These are phyloP conservation scores for Fusarium hostae DNA, from an alignment of 2,329 filamentous ascomycete genomes.

Conservation along the genomic window DNA sequence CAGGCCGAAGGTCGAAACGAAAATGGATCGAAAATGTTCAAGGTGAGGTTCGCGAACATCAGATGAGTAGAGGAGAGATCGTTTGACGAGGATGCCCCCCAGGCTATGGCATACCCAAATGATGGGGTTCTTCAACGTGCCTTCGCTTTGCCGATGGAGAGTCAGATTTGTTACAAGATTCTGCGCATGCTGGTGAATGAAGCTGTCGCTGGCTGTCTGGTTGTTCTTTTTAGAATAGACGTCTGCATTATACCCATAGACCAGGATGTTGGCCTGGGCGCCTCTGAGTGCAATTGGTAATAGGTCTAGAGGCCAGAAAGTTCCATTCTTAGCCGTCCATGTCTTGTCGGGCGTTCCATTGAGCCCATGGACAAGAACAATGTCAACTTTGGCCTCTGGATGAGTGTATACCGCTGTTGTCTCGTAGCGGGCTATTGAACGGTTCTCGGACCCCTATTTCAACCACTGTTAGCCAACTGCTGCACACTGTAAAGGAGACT, in stretches of 20 bases:
- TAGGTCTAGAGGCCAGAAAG: slow-evolving; percentile 77
- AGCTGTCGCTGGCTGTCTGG: slow-evolving; percentile 71
- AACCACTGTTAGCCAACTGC: not conserved
- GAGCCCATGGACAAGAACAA: slow-evolving; percentile 77
- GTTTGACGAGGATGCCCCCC: slow-evolving; percentile 78
- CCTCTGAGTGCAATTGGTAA: slow-evolving; percentile 69
- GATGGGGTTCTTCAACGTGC: slow-evolving; percentile 71
- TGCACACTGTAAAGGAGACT: not conserved
- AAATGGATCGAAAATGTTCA: slow-evolving; percentile 74
- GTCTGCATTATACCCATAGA: slow-evolving; percentile 81
- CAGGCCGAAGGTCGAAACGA: slow-evolving; percentile 79
- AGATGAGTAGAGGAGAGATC: slow-evolving; percentile 74
- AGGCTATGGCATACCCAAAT: slow-evolving; percentile 82
- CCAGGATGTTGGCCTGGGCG: slow-evolving; percentile 71
- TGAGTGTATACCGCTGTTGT: slow-evolving; percentile 69
- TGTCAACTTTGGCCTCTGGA: slow-evolving; percentile 68
- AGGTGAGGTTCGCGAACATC: slow-evolving; percentile 68
- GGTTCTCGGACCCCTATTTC: slow-evolving; percentile 53
- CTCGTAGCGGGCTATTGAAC: slow-evolving; percentile 60
- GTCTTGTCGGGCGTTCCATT: slow-evolving; percentile 74
- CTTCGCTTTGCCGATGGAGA: slow-evolving; percentile 68
- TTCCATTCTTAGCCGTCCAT: slow-evolving; percentile 67
- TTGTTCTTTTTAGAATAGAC: slow-evolving; percentile 61
- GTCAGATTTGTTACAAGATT: slow-evolving; percentile 72
- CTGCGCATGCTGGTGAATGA: slow-evolving; percentile 77